phyloP scores from a whole-genome alignment of 2,329 filamentous ascomycete species.

The Colletotrichum sp. region DNA sequence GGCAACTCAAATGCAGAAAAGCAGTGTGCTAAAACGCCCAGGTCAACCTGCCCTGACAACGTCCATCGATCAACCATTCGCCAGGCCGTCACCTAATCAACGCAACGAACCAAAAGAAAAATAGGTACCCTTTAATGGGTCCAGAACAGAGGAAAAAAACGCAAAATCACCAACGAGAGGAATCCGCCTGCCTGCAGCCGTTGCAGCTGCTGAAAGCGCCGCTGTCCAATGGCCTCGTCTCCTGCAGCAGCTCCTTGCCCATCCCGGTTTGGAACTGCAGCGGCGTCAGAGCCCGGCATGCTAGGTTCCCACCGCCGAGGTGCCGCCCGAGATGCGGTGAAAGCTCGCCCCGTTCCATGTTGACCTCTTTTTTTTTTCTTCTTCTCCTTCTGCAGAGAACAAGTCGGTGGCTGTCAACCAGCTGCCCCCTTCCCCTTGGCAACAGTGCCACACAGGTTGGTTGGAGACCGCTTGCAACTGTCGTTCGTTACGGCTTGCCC shows the following conservation, averaged over 20 bases:
- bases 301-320: conserved; percentile 10
- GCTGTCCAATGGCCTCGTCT: conserved; percentile 2
- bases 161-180: conserved; percentile 2
- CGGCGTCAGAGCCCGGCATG: conserved; percentile 11
- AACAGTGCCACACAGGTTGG: background rate
- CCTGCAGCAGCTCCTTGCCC: conserved; percentile 8
- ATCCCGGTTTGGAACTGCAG: conserved; percentile 16
- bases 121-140: background rate
- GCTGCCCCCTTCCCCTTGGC: background rate
- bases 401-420: background rate
- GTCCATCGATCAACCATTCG: background rate
- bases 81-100: background rate
- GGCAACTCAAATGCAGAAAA: background rate
- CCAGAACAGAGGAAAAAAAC: background rate
- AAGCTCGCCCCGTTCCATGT: conserved; percentile 7
- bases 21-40: background rate
- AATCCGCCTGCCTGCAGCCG: background rate
- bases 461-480: background rate
- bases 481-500: background rate
- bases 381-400: background rate
- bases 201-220: conserved; percentile 6
- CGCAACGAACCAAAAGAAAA: background rate
- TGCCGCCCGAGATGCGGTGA: conserved; percentile 18
- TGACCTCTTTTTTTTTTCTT: background rate
- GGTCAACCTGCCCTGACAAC: background rate